Evolutionary conservation across 2,329 filamentous ascomycete species (phyloP), one percentile per base, ranked within the genome.

Genomic region (Sclerotinia subarctica): DNA sequence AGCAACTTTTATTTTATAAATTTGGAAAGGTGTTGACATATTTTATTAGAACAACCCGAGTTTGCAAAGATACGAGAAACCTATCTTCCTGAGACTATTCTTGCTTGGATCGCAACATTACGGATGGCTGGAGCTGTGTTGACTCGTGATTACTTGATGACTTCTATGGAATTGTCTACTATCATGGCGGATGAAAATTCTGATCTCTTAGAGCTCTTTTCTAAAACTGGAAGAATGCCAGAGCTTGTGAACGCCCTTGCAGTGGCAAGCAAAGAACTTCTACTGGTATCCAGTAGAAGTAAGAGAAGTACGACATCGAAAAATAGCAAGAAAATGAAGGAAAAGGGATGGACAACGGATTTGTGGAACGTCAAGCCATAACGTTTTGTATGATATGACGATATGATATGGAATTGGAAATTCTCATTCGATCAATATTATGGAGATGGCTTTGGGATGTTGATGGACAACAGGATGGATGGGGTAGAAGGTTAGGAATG

Each of bases 121-220:
- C 91, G 96, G 77, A 91, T 90, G 75, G 90, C 91, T 0, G 93
- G 92, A 4, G 88, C 88, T 58, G 84, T 87, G 60, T 81, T 96
- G 54, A 90, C 88, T 57, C 88, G 93, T 54, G 91, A 94, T 69
- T 86, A 90, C 72, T 83, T 96, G 24, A 84, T 95, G 35, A 89
- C 94, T 76, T 91, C 90, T 74, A 94, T 99, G 91, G 92, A 97
- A 69, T 82, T 99, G 21, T 89, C 93, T 1, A 88, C 89, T 1
- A 77, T 88, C 2, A 85, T 97, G 63, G 92, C 94, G 2, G 88
- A 90, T 68, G 86, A 88, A 71, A 85, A 84, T 69, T 88, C 88
- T 32, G 88, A 90, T 72, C 79, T 94, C 52, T 86, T 89, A 1
- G 79, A 82, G 32, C 84, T 86, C 56, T 91, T 95, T 73, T 78